A percentile compares a stretch with the other conserved stretches of the same genome.
These are phyloP conservation scores for Houttuynia cordata DNA, from an alignment of 164 flowering plant genomes.

Conservation along the genomic window DNA sequence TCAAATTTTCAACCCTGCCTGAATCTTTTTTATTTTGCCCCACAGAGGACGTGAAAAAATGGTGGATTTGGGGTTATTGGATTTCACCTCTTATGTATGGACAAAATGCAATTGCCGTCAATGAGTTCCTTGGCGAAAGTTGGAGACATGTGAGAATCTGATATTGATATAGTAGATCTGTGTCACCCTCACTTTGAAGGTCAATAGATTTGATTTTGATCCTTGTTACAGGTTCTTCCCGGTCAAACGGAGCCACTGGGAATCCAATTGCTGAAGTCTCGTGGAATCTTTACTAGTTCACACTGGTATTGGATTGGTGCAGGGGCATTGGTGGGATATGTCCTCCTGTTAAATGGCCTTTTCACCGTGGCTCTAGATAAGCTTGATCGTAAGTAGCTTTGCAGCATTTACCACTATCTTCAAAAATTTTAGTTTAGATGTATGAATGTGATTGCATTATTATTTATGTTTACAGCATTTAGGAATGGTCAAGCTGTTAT, in stretches of 20 bases:
- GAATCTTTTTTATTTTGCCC: not conserved
- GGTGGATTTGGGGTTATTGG: slow-evolving; percentile 17
- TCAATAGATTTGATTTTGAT: not conserved
- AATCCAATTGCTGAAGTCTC: slow-evolving; percentile 7
- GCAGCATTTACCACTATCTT: not conserved
- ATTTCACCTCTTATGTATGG: slow-evolving; percentile 13
- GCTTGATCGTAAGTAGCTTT: slow-evolving; percentile 12
- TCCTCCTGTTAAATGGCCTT: slow-evolving; percentile 10
- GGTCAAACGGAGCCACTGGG: slow-evolving; percentile 11
- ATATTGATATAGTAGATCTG: not conserved
- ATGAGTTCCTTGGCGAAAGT: slow-evolving; percentile 12
- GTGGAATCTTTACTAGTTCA: slow-evolving; percentile 12
- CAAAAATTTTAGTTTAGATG: not conserved
- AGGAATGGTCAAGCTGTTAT: slow-evolving; percentile 6
- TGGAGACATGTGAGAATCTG: slow-evolving; percentile 10
- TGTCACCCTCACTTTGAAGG: not conserved
- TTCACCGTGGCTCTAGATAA: slow-evolving; percentile 10
- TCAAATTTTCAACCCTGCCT: not conserved
- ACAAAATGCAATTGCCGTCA: slow-evolving; percentile 11
- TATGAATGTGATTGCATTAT: not conserved
- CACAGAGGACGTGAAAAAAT: slow-evolving; percentile 9
- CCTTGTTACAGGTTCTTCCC: slow-evolving; percentile 3
- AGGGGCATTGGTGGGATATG: slow-evolving; percentile 14
- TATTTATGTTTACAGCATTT: slow-evolving; percentile 4
- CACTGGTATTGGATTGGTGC: slow-evolving; percentile 23